Percentiles rank a stretch among this genome's conserved stretches.
phyloP scores from a whole-genome alignment of 1,284 basidiomycete genomes.

The Puccinia coronata region DNA sequence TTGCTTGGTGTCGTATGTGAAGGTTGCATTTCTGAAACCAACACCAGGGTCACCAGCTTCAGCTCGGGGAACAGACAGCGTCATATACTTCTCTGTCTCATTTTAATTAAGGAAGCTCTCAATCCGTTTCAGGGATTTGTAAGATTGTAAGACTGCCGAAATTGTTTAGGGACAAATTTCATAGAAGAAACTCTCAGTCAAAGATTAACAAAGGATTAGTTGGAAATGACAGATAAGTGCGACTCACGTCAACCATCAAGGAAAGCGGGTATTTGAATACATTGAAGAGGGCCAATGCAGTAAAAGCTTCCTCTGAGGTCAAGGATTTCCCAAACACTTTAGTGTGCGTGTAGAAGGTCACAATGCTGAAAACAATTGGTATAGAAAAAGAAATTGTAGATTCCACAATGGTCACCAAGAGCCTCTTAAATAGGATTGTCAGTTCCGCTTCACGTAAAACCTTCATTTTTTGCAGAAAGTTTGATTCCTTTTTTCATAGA shows the following conservation, averaged over 20 bases:
- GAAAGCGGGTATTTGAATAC: slow-evolving; percentile 60
- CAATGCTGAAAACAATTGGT: slow-evolving; percentile 62
- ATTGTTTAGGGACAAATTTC: slow-evolving; percentile 9
- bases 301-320: slow-evolving; percentile 61
- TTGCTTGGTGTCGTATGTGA: slow-evolving; percentile 55
- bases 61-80: slow-evolving; percentile 59
- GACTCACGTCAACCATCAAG: slow-evolving; percentile 23
- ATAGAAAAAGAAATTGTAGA: slow-evolving; percentile 60
- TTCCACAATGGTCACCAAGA: slow-evolving; percentile 53
- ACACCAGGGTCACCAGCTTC: slow-evolving; percentile 58
- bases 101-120: slow-evolving; percentile 63
- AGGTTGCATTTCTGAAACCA: slow-evolving; percentile 63
- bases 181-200: neutral
- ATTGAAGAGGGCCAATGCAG: slow-evolving; percentile 64
- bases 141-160: slow-evolving; percentile 51
- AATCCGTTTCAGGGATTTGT: slow-evolving; percentile 58
- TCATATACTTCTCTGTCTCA: slow-evolving; percentile 65
- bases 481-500: slow-evolving; percentile 58
- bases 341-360: slow-evolving; percentile 62
- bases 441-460: slow-evolving; percentile 61
- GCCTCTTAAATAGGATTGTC: slow-evolving; percentile 50
- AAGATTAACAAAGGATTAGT: neutral
- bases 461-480: slow-evolving; percentile 61
- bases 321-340: slow-evolving; percentile 59
- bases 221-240: neutral